Conservation (phyloP, 2,329 filamentous ascomycete genomes). For the Simplicillium sp. region DNA sequence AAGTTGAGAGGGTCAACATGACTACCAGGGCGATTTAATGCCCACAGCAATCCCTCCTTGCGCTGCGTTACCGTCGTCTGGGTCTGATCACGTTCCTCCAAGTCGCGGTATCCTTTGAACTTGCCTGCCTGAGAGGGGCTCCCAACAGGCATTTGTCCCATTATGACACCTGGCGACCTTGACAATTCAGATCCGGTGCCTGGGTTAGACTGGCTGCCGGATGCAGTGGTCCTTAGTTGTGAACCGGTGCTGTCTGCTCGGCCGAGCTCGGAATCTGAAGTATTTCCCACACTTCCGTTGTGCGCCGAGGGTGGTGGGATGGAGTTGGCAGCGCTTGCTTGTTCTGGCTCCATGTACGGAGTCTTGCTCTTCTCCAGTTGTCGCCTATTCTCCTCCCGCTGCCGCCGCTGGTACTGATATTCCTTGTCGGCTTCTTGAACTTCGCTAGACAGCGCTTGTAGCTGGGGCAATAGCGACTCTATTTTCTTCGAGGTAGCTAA, state of each 20-base stretch:
- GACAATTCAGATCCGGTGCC: constrained; percentile 34
- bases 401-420: constrained; percentile 89
- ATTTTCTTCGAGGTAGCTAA: constrained; percentile 78
- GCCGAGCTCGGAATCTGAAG: constrained; percentile 60
- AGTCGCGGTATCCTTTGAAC: constrained; percentile 87
- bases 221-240: constrained; percentile 45
- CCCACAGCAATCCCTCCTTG: constrained; percentile 94
- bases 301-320: constrained; percentile 18
- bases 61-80: constrained; percentile 50
- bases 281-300: constrained; percentile 38
- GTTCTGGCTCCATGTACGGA: constrained; percentile 61
- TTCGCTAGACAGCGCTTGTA: constrained; percentile 80
- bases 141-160: constrained; percentile 28
- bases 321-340: constrained; percentile 31
- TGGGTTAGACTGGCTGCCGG: constrained; percentile 28
- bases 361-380: constrained; percentile 81
- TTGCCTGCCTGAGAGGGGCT: constrained; percentile 47
- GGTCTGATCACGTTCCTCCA: constrained; percentile 71
- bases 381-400: constrained; percentile 88
- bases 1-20: constrained; percentile 92
- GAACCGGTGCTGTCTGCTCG: constrained; percentile 67
- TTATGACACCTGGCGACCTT: constrained; percentile 46
- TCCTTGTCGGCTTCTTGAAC: constrained; percentile 94
- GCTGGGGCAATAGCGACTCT: constrained; percentile 74
- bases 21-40: constrained; percentile 81